These are phyloP conservation scores for Candida oleophila DNA, from an alignment of 805 yeast species.

Conservation along the genomic window DNA sequence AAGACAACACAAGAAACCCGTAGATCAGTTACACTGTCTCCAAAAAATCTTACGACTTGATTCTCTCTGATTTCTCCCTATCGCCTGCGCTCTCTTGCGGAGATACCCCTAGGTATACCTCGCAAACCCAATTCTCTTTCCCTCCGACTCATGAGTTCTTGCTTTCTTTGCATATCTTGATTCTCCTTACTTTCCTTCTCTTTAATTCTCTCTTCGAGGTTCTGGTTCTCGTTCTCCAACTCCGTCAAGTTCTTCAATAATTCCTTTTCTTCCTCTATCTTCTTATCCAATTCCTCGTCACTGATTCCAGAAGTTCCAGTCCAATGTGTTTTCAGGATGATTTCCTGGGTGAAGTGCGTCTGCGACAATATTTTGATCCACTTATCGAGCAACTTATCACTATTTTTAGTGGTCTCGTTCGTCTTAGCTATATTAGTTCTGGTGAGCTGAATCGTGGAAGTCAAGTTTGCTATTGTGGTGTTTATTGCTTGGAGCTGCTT, in stretches of 20 bases:
- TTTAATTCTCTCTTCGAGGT: conserved; percentile 19
- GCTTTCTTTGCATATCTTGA: conserved; percentile 7
- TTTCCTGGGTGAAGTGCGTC: conserved; percentile 51
- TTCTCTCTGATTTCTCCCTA: background rate
- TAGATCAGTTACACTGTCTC: too few relatives aligned
- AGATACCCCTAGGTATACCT: conserved; percentile 1
- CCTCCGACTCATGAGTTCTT: conserved; percentile 15
- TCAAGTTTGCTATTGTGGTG: conserved; percentile 26
- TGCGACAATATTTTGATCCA: conserved; percentile 66
- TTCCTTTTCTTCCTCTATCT: conserved; percentile 18
- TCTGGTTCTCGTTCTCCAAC: conserved; percentile 27
- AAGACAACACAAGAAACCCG: too few relatives aligned
- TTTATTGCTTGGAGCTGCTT: conserved; percentile 32
- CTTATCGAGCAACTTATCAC: conserved; percentile 51
- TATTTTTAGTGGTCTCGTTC: conserved; percentile 45
- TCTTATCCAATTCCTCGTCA: conserved; percentile 16
- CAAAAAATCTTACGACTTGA: too few relatives aligned
- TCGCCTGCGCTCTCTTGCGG: background rate
- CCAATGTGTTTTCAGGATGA: conserved; percentile 45
- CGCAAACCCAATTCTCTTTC: conserved; percentile 24
- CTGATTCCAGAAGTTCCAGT: conserved; percentile 26
- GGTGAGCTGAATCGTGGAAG: conserved; percentile 26
- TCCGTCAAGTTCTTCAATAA: conserved; percentile 22
- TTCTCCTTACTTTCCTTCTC: conserved; percentile 14
- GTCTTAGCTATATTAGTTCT: conserved; percentile 27